Conservation (phyloP, 1,284 basidiomycete species). For the Bondarzewia mesenterica region DNA sequence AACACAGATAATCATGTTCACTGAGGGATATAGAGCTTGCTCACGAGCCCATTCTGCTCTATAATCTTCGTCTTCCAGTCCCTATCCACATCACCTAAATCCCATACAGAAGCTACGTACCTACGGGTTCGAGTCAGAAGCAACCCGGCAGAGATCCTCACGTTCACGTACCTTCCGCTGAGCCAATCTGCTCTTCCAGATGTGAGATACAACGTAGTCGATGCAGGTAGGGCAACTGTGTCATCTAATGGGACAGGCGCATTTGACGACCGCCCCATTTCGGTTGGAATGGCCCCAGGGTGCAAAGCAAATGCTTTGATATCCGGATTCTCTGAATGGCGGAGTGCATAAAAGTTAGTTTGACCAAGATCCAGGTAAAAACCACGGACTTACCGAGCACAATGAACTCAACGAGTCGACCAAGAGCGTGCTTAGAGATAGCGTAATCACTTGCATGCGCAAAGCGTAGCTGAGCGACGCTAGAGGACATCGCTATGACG, state of each 20-base stretch:
- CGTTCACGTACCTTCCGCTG: neutral
- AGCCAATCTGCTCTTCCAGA: constrained; percentile 2
- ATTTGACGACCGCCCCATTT: neutral
- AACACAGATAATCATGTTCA: neutral
- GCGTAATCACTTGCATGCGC: constrained; percentile 6
- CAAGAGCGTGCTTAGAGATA: constrained; percentile 7
- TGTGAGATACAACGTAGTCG: neutral
- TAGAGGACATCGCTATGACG: constrained; percentile 4
- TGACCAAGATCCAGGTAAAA: neutral
- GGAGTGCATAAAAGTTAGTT: neutral
- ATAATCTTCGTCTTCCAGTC: constrained; percentile 2
- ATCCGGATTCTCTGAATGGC: constrained; percentile 2
- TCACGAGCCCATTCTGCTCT: neutral
- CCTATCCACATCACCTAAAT: neutral
- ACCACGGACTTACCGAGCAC: neutral
- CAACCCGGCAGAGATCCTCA: no score
- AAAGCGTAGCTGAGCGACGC: constrained; percentile 4
- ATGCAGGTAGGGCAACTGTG: neutral
- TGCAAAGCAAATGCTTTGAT: constrained; percentile 9
- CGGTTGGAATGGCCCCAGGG: constrained; percentile 9
- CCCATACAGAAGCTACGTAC: neutral
- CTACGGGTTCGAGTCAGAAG: neutral
- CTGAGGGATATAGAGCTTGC: neutral
- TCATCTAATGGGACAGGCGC: neutral
- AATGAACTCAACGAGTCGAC: constrained; percentile 10